phyloP scores from a whole-genome alignment of 1,284 basidiomycete genomes.

The Takashimella koratensis region DNA sequence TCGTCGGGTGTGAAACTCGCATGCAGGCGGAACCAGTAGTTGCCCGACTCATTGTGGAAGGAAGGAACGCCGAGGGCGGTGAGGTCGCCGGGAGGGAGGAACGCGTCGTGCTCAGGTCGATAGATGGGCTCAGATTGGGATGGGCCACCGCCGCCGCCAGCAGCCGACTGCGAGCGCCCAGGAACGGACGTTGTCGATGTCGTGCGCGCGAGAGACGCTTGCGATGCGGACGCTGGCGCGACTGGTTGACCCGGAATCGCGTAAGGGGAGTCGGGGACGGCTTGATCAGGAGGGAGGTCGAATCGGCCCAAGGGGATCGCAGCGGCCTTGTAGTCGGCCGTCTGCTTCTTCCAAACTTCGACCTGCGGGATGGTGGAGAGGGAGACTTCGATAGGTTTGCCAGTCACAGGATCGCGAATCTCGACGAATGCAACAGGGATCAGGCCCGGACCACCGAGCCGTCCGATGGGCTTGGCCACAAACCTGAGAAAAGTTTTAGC shows the following conservation, averaged over 20 bases:
- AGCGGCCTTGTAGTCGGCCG: conserved; percentile 92
- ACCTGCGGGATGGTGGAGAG: conserved; percentile 80
- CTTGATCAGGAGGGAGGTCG: conserved; percentile 57
- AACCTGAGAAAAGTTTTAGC: conserved; percentile 48
- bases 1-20: conserved; percentile 80
- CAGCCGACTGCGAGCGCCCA: conserved; percentile 1
- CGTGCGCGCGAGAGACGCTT: conserved; percentile 28
- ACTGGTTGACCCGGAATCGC: conserved; percentile 15
- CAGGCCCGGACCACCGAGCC: conserved; percentile 88
- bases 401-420: conserved; percentile 86
- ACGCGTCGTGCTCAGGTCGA: conserved; percentile 36
- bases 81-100: conserved; percentile 74
- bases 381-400: conserved; percentile 64
- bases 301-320: conserved; percentile 91
- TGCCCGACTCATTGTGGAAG: conserved; percentile 92
- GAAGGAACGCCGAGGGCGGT: conserved; percentile 87
- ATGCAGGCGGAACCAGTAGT: conserved; percentile 96
- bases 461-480: conserved; percentile 83
- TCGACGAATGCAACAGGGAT: conserved; percentile 97
- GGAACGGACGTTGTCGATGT: conserved; percentile 20
- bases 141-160: conserved; percentile 7
- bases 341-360: conserved; percentile 96
- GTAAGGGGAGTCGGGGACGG: conserved; percentile 42
- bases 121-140: conserved; percentile 15
- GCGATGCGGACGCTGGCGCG: conserved; percentile 8